These are phyloP conservation scores for Thamnidium elegans DNA, from an alignment of 192 early-diverging fungal species.

Conservation along the genomic window DNA sequence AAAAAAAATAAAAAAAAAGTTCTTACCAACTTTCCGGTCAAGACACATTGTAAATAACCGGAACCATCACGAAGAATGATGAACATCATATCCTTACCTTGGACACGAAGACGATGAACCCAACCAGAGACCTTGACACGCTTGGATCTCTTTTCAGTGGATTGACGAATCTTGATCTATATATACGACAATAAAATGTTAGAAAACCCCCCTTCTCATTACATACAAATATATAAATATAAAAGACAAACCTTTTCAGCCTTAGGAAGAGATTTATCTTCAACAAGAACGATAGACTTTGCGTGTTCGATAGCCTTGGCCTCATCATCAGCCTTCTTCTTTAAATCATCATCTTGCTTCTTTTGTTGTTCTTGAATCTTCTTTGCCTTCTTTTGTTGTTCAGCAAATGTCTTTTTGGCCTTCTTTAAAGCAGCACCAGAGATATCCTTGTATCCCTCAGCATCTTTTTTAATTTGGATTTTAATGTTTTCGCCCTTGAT, in stretches of 20 bases:
- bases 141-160: constrained; percentile 60
- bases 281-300: constrained; percentile 70
- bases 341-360: constrained; percentile 64
- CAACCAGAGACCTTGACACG: constrained; percentile 90
- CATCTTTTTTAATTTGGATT: constrained; percentile 69
- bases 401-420: constrained; percentile 69
- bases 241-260: constrained; percentile 58
- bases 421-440: constrained; percentile 94
- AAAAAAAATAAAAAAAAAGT: constrained; percentile 4
- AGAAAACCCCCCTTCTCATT: neutral
- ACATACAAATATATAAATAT: constrained; percentile 5
- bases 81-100: constrained; percentile 98
- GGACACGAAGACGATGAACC: constrained; percentile 93
- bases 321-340: constrained; percentile 75
- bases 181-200: neutral
- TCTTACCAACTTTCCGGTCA: constrained; percentile 78
- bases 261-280: constrained; percentile 70
- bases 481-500: constrained; percentile 47
- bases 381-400: constrained; percentile 68
- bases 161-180: constrained; percentile 76
- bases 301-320: constrained; percentile 76
- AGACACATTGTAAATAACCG: constrained; percentile 90
- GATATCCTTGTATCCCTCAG: constrained; percentile 71
- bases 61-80: constrained; percentile 91
- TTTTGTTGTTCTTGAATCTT: constrained; percentile 78